Evolutionary conservation across 75 land plant genomes (phyloP).

Genomic region (Pinus tabuliformis): DNA sequence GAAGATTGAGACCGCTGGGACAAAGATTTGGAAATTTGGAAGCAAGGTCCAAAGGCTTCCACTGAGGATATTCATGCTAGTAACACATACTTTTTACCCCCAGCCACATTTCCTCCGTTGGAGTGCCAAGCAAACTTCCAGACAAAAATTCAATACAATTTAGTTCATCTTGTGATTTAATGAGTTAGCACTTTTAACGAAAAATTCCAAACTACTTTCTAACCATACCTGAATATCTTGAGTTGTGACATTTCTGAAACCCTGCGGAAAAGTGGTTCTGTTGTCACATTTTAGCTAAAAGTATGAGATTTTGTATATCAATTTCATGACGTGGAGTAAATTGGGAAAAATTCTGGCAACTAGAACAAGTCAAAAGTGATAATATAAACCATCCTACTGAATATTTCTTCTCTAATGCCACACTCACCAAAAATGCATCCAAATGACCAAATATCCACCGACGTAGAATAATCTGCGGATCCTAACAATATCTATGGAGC

Average conservation of each 20-base stretch:
- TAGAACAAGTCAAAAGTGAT: no score
- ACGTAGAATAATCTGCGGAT: slow-evolving; percentile 68
- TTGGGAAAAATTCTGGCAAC: no score
- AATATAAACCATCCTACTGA: no score
- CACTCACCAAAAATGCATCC: slow-evolving; percentile 83
- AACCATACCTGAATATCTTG: slow-evolving; percentile 62
- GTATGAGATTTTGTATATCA: no score
- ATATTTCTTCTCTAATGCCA: slow-evolving; percentile 17
- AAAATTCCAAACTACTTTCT: background rate
- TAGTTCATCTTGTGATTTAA: background rate
- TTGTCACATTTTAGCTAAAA: no score
- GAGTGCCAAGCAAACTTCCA: slow-evolving; percentile 85
- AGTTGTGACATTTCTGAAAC: slow-evolving; percentile 65
- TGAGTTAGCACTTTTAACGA: background rate
- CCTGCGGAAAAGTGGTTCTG: slow-evolving; percentile 37
- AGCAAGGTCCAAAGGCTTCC: slow-evolving; percentile 70
- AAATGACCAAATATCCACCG: slow-evolving; percentile 89
- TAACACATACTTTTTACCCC: slow-evolving; percentile 77
- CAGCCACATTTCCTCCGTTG: slow-evolving; percentile 89
- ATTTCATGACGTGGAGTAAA: no score
- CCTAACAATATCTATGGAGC: slow-evolving; percentile 84
- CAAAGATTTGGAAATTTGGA: slow-evolving; percentile 66
- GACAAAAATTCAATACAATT: background rate
- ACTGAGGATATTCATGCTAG: slow-evolving; percentile 96
- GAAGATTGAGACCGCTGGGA: slow-evolving; percentile 63